A percentile compares a stretch with the other conserved stretches of the same genome.
phyloP scores from a whole-genome alignment of 2,329 filamentous ascomycete species.

The Phoma sp. region DNA sequence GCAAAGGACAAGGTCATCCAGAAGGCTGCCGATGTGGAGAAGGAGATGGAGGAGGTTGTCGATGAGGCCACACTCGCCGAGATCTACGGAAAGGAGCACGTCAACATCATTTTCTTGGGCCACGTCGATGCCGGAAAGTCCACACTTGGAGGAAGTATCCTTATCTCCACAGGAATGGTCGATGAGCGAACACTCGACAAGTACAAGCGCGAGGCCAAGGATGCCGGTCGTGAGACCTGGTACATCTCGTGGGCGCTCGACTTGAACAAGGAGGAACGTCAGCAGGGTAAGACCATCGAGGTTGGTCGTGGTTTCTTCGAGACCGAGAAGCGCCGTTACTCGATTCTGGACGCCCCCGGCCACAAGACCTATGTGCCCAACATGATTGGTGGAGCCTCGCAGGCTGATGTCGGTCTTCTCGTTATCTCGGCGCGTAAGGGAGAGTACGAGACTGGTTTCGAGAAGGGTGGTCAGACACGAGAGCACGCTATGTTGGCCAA shows the following conservation, averaged over 20 bases:
- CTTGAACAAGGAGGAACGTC: conserved; percentile 92
- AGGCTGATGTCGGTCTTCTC: conserved; percentile 74
- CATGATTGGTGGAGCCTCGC: conserved; percentile 91
- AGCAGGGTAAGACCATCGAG: conserved; percentile 98
- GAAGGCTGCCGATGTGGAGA: conserved; percentile 81
- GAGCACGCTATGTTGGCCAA: conserved; percentile 98
- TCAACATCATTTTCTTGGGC: conserved; percentile 97
- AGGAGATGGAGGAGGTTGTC: conserved; percentile 79
- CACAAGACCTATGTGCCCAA: conserved; percentile 98
- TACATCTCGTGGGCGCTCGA: conserved; percentile 98
- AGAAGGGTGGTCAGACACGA: conserved; percentile 93
- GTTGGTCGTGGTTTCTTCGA: conserved; percentile 93
- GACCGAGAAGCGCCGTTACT: conserved; percentile 94
- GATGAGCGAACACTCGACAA: conserved; percentile 98
- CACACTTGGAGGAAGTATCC: conserved; percentile 89
- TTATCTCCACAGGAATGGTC: conserved; percentile 98
- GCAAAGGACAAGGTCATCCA: conserved; percentile 66
- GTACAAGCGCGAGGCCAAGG: conserved; percentile 88
- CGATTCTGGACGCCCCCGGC: conserved; percentile 93
- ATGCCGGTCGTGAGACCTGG: conserved; percentile 95
- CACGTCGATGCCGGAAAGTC: conserved; percentile 99
- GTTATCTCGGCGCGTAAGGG: conserved; percentile 97
- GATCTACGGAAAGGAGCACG: conserved; percentile 91
- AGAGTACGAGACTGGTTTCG: conserved; percentile 98
- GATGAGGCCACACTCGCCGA: conserved; percentile 87